phyloP scores from a whole-genome alignment of 2,329 filamentous ascomycete genomes.

The Colletotrichum sp. region DNA sequence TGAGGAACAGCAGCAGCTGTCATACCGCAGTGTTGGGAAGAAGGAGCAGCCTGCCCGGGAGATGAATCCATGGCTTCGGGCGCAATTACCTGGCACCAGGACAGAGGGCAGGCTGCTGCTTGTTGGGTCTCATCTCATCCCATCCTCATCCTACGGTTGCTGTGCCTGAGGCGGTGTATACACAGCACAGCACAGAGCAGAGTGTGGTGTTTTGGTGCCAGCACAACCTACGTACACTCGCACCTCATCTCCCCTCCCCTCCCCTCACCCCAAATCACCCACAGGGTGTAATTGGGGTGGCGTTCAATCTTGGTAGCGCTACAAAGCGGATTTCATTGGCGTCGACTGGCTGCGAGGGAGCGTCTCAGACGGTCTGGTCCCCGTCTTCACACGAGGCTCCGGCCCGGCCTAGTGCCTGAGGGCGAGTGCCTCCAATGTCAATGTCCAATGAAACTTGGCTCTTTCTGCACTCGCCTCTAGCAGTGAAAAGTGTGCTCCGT shows the following conservation, averaged over 20 bases:
- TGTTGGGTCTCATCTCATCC: not conserved
- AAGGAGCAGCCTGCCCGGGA: not conserved
- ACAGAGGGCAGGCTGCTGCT: not conserved
- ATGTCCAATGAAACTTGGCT: not conserved
- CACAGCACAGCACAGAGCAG: not conserved
- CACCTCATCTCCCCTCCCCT: not conserved
- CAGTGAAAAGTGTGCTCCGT: not conserved
- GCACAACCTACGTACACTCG: not conserved
- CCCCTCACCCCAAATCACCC: not conserved
- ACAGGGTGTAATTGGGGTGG: not conserved
- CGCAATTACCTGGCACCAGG: not conserved
- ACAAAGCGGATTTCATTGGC: not conserved
- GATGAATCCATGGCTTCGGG: constrained; percentile 1
- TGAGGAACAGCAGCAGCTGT: not conserved
- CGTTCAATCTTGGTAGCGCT: not conserved
- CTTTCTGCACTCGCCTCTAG: not conserved
- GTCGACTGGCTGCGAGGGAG: constrained; percentile 6
- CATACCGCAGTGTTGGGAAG: not conserved
- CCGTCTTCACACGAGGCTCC: constrained; percentile 4
- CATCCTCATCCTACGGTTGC: not conserved
- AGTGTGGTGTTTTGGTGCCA: not conserved
- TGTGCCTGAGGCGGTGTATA: not conserved
- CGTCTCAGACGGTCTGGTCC: not conserved
- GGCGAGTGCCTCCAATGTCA: not conserved
- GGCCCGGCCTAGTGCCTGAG: not conserved